Evolutionary conservation across 305 asterid species (phyloP), one percentile per base, ranked within the genome.

Genomic region (Ajuga reptans): DNA sequence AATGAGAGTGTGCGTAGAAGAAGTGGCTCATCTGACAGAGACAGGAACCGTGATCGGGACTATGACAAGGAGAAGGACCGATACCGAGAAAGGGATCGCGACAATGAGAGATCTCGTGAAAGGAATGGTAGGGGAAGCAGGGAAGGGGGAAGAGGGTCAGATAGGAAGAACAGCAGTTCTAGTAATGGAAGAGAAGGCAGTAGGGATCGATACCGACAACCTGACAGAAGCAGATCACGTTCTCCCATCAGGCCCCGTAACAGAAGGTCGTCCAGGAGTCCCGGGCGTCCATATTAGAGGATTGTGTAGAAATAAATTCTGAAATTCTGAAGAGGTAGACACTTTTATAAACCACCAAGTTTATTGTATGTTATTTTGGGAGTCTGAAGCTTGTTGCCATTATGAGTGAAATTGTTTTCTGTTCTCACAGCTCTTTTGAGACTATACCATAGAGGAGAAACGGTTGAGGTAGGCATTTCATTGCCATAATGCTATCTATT

Each of bases 401-500:
- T 82, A 75, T 79, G 89, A 80, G 94, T 89, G 81, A 83, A 88
- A 77, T 75, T 87, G 86, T 81, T 83, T 83, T 84, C 86, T 90
- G 86, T 85, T 83, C 92, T 88, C 89, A 90, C 97, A 92, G 98
- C 90, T 80, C 85, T 86, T 61, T 81, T 87, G 87, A 84, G 87
- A 86, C 86, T 80, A 65, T 84, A 76, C 75, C 87, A 71, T 82
- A 81, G 79, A 81, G 90, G 86, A 80, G 87, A 84, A 84, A 87
- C 72, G 84, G 79, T 79, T 81, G 95, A 89, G 99, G 99, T 89
- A 89, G 99, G 97, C 90, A 90, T 84, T 87, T 81, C 75, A 47
- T 69, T 77, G 82, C 77, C 72, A 72, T 76, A 77, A 80, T 83
- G 80, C 77, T 83, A 68, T 79, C 72, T 64, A 56, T 77, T 75